These are phyloP conservation scores for Colletotrichum sublineola DNA, from an alignment of 2,329 filamentous ascomycete species.

Conservation along the genomic window DNA sequence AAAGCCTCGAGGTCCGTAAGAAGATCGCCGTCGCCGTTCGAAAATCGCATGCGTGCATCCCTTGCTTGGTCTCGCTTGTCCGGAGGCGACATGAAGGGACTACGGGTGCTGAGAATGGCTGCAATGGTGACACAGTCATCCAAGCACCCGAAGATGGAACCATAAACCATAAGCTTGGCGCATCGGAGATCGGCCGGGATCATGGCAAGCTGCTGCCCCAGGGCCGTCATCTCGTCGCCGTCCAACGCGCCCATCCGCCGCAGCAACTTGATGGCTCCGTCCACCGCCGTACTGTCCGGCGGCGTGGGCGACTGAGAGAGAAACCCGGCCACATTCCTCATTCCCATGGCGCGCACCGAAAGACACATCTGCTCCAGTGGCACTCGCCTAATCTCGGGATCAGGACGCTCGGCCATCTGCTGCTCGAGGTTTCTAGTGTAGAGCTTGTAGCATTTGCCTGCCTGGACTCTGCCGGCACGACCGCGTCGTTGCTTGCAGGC, in stretches of 20 bases:
- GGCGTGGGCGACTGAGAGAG: constrained; percentile 90
- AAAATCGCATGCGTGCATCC: constrained; percentile 80
- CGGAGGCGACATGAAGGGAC: constrained; percentile 86
- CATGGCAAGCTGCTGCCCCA: constrained; percentile 93
- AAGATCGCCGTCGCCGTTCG: constrained; percentile 84
- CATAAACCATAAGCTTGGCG: constrained; percentile 95
- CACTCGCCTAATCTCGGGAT: constrained; percentile 93
- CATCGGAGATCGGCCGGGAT: constrained; percentile 94
- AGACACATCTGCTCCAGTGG: constrained; percentile 95
- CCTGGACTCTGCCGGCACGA: constrained; percentile 91
- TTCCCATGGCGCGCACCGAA: constrained; percentile 95
- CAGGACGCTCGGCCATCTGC: constrained; percentile 88
- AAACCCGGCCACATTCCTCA: constrained; percentile 84
- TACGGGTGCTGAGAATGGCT: constrained; percentile 89
- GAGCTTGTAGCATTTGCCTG: constrained; percentile 94
- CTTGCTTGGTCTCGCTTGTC: constrained; percentile 87
- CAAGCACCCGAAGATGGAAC: constrained; percentile 91
- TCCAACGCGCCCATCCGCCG: constrained; percentile 90
- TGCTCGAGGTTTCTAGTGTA: constrained; percentile 89
- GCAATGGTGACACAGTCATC: constrained; percentile 91
- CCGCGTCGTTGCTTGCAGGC: constrained; percentile 95
- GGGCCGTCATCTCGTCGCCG: constrained; percentile 86
- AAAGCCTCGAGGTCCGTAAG: constrained; percentile 89
- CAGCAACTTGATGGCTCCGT: constrained; percentile 84
- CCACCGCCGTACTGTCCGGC: constrained; percentile 86